Conservation (phyloP, 2,329 filamentous ascomycete species). For the Phialophora expanda region DNA sequence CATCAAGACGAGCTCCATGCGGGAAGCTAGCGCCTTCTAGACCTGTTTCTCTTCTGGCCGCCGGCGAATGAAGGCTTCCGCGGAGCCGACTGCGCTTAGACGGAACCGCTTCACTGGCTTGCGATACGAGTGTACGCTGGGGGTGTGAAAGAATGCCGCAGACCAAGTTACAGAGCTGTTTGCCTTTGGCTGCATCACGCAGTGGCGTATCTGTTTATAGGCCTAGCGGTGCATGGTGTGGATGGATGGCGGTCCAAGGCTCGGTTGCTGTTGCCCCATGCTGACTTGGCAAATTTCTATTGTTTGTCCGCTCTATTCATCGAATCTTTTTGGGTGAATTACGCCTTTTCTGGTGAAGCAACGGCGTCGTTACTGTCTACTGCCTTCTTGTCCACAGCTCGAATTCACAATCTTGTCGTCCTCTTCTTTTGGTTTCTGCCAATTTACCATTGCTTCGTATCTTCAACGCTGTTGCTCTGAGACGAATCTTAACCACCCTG, state of each 20-base stretch:
- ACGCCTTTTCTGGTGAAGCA: not conserved
- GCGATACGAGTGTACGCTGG: not conserved
- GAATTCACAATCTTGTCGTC: not conserved
- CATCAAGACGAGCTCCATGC: not conserved
- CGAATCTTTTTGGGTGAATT: not conserved
- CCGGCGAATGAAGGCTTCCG: conserved; percentile 11
- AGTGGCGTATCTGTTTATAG: not conserved
- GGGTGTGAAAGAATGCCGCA: not conserved
- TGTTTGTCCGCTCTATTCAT: conserved; percentile 4
- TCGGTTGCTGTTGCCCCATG: not conserved
- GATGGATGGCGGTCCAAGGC: not conserved
- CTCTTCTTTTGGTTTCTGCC: not conserved
- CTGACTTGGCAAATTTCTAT: conserved; percentile 17
- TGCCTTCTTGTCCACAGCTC: not conserved
- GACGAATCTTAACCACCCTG: conserved; percentile 4
- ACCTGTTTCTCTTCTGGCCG: not conserved
- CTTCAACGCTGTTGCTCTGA: not conserved
- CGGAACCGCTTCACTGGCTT: conserved; percentile 5
- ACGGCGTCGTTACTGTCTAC: not conserved
- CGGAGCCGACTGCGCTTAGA: conserved; percentile 4
- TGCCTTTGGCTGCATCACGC: not conserved
- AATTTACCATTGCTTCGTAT: not conserved
- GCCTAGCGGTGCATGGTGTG: not conserved
- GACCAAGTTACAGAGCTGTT: not conserved
- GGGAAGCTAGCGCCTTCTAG: not conserved